Percentiles rank a stretch among this genome's conserved stretches.
phyloP scores from a whole-genome alignment of 768 basidiomycete species.

The Pisolithus tinctorius region DNA sequence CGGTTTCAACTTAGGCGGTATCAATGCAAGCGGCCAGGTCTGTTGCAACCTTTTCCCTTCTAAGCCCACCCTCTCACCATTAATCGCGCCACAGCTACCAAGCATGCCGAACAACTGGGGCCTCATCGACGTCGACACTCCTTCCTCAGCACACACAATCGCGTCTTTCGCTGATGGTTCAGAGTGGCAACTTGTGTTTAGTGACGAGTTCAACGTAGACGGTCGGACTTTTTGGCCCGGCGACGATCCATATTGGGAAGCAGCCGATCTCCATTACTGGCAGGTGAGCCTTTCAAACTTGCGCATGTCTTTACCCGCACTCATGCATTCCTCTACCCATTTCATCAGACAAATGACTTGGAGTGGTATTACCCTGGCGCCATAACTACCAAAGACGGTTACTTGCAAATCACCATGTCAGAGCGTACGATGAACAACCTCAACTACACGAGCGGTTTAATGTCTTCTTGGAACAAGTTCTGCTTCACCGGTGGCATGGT shows the following conservation, averaged over 20 bases:
- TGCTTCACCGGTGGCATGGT: conserved; percentile 89
- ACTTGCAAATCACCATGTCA: conserved; percentile 68
- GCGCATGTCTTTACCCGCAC: not conserved
- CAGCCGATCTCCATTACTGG: conserved; percentile 78
- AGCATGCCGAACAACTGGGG: conserved; percentile 56
- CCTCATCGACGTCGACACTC: conserved; percentile 75
- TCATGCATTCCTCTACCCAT: not conserved
- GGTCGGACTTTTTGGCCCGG: conserved; percentile 73
- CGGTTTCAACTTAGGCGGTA: conserved; percentile 71
- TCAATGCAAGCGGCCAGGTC: conserved; percentile 69
- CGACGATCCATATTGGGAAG: conserved; percentile 90
- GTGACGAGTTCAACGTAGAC: conserved; percentile 81
- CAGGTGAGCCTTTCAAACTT: conserved; percentile 28
- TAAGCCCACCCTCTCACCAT: not conserved
- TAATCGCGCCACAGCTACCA: conserved; percentile 38
- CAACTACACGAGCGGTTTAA: conserved; percentile 65
- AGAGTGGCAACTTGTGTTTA: conserved; percentile 66
- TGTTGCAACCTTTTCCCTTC: conserved; percentile 3
- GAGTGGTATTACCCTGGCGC: conserved; percentile 90
- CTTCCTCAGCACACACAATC: conserved; percentile 47
- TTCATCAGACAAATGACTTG: conserved; percentile 54
- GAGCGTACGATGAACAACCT: conserved; percentile 63
- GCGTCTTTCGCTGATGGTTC: conserved; percentile 47
- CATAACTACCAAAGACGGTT: conserved; percentile 66
- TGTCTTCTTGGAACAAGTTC: conserved; percentile 82